Conservation (phyloP, 768 basidiomycete genomes). For the Amanita muscaria region DNA sequence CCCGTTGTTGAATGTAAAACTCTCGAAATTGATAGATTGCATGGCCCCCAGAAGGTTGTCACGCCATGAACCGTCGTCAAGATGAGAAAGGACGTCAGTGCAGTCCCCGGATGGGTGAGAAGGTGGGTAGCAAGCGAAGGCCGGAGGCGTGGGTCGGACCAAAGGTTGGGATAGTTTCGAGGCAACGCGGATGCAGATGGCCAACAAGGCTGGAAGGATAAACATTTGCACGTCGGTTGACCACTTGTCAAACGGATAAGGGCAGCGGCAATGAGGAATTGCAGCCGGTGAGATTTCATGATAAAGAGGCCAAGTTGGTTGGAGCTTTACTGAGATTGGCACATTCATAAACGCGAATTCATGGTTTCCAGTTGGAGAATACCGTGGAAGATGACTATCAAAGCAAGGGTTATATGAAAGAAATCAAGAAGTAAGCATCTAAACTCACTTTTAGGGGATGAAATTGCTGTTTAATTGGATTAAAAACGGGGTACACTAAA, state of each 20-base stretch:
- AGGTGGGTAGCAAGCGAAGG: slow-evolving; percentile 31
- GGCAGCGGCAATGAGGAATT: background rate
- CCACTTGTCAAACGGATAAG: background rate
- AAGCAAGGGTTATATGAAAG: no score
- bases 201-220: slow-evolving; percentile 35
- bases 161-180: slow-evolving; percentile 35
- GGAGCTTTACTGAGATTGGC: no score
- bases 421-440: no score
- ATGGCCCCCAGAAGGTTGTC: slow-evolving; percentile 31
- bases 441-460: no score
- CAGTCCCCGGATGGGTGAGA: slow-evolving; percentile 30
- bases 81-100: slow-evolving; percentile 19
- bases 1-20: slow-evolving; percentile 15
- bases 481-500: no score
- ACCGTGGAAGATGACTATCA: no score
- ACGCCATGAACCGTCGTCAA: slow-evolving; percentile 30
- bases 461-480: no score
- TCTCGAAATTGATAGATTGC: slow-evolving; percentile 24
- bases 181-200: slow-evolving; percentile 25
- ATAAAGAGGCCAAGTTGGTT: no score
- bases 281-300: background rate
- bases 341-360: no score
- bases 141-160: slow-evolving; percentile 32
- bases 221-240: slow-evolving; percentile 25
- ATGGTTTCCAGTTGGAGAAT: no score